Percentiles rank a stretch among this genome's conserved stretches.
phyloP scores from a whole-genome alignment of 2,329 filamentous ascomycete species.

The Lachnellula arida region DNA sequence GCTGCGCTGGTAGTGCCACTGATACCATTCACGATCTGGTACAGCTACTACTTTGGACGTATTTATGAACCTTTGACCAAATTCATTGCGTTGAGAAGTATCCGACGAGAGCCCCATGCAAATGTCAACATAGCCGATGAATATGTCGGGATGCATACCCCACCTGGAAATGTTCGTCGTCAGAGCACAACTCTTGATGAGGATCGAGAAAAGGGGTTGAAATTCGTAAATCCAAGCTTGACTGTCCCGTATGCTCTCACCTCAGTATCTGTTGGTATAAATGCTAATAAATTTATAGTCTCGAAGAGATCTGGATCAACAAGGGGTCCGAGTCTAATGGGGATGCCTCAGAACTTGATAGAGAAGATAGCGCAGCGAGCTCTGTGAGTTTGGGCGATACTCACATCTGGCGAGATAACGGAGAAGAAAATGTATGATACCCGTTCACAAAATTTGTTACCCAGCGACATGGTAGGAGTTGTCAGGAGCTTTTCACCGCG shows the following conservation, averaged over 20 bases:
- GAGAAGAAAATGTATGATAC: conserved; percentile 30
- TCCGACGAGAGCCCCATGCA: conserved; percentile 58
- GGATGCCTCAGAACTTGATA: conserved; percentile 9
- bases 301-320: conserved; percentile 66
- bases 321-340: conserved; percentile 15
- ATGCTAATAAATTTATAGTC: conserved; percentile 36
- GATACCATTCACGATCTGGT: conserved; percentile 79
- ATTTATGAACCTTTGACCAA: conserved; percentile 85
- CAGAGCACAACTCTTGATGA: conserved; percentile 63
- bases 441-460: neutral
- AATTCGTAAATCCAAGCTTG: conserved; percentile 74
- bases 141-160: conserved; percentile 27
- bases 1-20: conserved; percentile 73
- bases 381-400: conserved; percentile 46
- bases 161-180: conserved; percentile 23
- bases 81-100: conserved; percentile 87
- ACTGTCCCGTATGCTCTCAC: conserved; percentile 53
- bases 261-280: neutral
- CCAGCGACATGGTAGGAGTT: conserved; percentile 6
- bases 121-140: conserved; percentile 41
- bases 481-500: conserved; percentile 6
- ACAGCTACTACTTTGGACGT: conserved; percentile 72
- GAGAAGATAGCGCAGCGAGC: conserved; percentile 38
- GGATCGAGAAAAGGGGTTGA: conserved; percentile 61
- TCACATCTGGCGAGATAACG: conserved; percentile 44